Conservation (phyloP, 305 asterid genomes). For the Fraxinus ornus region DNA sequence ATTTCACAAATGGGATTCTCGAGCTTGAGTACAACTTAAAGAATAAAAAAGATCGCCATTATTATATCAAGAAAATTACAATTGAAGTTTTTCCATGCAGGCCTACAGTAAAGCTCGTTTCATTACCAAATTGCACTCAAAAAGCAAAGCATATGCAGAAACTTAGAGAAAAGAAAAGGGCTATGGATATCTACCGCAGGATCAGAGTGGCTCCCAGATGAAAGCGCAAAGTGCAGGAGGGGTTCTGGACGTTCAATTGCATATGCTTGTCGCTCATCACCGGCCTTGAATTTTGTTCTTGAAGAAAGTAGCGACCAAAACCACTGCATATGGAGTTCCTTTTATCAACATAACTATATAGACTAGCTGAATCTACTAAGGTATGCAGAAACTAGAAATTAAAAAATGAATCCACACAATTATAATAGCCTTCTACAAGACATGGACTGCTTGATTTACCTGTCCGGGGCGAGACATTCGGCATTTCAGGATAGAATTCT, state of each 20-base stretch:
- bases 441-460: conserved; percentile 41
- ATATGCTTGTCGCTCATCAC: conserved; percentile 75
- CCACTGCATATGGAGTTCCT: conserved; percentile 62
- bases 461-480: conserved; percentile 84
- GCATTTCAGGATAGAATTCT: conserved; percentile 79
- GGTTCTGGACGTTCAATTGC: conserved; percentile 76
- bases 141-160: background rate
- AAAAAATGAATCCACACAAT: background rate
- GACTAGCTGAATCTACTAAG: conserved; percentile 1
- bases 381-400: background rate
- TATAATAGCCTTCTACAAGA: background rate
- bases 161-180: background rate
- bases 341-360: conserved; percentile 30
- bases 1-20: background rate
- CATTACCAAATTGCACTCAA: background rate
- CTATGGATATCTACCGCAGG: conserved; percentile 65
- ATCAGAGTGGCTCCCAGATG: conserved; percentile 91
- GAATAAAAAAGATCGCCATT: background rate
- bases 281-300: conserved; percentile 67
- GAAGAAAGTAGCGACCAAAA: conserved; percentile 75
- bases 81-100: background rate
- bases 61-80: background rate
- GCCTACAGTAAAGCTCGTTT: background rate
- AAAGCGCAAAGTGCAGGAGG: conserved; percentile 87
- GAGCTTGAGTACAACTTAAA: background rate